A percentile compares a stretch with the other conserved stretches of the same genome.
phyloP scores from a whole-genome alignment of 345 rosid genomes.

The Salix exigua region DNA sequence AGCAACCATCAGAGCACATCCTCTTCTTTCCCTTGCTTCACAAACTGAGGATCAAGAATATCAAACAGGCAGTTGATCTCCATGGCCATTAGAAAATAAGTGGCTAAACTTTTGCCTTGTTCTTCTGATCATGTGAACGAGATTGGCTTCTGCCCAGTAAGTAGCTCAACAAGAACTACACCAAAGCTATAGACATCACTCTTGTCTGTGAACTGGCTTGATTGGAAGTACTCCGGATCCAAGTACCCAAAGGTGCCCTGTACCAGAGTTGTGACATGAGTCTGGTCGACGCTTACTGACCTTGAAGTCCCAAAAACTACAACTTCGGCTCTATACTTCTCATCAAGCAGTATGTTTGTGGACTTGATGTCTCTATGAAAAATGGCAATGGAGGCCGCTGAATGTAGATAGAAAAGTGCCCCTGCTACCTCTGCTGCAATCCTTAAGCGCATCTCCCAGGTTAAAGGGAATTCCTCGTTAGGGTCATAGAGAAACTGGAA shows the following conservation, averaged over 20 bases:
- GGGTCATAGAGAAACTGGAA: background rate
- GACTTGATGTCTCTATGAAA: no score
- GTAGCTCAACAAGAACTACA: no score
- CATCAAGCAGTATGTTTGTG: no score
- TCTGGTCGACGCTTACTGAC: background rate
- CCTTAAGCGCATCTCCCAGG: no score
- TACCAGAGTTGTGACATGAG: background rate
- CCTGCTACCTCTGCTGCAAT: no score
- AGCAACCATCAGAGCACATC: background rate
- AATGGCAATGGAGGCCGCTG: no score
- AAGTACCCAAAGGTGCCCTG: background rate
- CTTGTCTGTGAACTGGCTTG: background rate
- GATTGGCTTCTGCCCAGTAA: background rate
- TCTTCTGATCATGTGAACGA: background rate
- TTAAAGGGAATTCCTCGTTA: background rate
- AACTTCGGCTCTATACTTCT: background rate
- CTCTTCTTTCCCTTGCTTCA: background rate
- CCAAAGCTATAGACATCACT: slow-evolving; percentile 2
- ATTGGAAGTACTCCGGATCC: background rate
- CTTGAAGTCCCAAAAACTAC: background rate
- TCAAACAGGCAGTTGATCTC: background rate
- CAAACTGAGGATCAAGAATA: background rate
- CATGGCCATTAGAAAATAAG: background rate
- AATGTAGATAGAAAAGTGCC: no score
- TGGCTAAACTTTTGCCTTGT: background rate